Base-by-base conservation (phyloP, 2,329 filamentous ascomycete genomes). In the Trichophyton equinum region DNA sequence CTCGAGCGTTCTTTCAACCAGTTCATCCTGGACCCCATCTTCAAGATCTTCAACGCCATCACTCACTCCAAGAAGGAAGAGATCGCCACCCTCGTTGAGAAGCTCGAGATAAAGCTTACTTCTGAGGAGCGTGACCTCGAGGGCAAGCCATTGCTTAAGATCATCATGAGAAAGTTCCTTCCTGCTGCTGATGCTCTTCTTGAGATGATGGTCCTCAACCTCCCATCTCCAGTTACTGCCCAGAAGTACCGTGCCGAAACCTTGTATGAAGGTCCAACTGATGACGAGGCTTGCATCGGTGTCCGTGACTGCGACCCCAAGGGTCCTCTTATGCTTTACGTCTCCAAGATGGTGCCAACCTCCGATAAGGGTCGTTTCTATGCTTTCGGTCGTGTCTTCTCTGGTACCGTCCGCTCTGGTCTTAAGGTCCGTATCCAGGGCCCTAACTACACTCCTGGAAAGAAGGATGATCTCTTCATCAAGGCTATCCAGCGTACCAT, bases 291-390 rank as follows among this genome's bases (percentile, higher is more conserved):
- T 71, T 91, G 88, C 81, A 88, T 96, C 76, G 91, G 86, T 85
- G 96, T 99, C 85, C 91, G 91, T 73, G 91, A 97, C 84, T 97
- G 94, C 78, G 90, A 99, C 78, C 84, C 92, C 79, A 95, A 96
- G 83, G 94, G 85, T 77, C 89, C 92, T 73, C 94, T 99, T 79
- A 99, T 99, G 94, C 84, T 97, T 70, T 99, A 99, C 88, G 91
- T 99, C 78, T 99, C 94, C 79, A 99, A 99, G 90, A 99, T 99
- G 94, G 94, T 99, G 75, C 94, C 94, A 73, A 99, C 94, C 71
- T 95, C 91, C 72, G 94, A 99, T 76, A 97, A 96, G 88, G 94
- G 94, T 80, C 92, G 94, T 81, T 99, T 99, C 90, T 99, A 96
- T 82, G 94, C 94, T 78, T 99, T 99, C 82, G 94, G 94, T 81